Evolutionary conservation across 768 basidiomycete genomes (phyloP).

Genomic region (Tulasnella sp.): DNA sequence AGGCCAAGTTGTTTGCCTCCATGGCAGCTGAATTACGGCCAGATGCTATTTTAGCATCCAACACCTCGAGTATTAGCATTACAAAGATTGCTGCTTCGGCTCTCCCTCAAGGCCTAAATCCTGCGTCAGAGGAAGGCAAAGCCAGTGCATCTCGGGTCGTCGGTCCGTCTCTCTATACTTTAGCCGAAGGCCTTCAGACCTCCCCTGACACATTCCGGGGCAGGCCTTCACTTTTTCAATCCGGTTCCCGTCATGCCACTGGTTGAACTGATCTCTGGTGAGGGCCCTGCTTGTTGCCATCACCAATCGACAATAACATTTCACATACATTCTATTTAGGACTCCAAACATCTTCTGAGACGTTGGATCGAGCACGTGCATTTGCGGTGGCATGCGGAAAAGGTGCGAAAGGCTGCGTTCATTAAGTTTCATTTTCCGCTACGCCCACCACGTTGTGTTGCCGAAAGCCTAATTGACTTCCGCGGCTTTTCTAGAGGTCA

Average conservation of each 20-base stretch:
- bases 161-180: slow-evolving; percentile 41
- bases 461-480: neutral
- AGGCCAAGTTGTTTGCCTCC: slow-evolving; percentile 64
- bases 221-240: slow-evolving; percentile 91
- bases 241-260: slow-evolving; percentile 97
- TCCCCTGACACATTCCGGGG: neutral
- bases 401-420: slow-evolving; percentile 38
- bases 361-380: slow-evolving; percentile 63
- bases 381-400: slow-evolving; percentile 90
- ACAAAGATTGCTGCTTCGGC: slow-evolving; percentile 86
- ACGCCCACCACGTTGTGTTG: neutral
- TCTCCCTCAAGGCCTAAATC: slow-evolving; percentile 47
- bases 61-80: slow-evolving; percentile 91
- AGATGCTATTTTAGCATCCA: slow-evolving; percentile 76
- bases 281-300: neutral
- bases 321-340: slow-evolving; percentile 26
- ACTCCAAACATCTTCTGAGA: slow-evolving; percentile 75
- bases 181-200: neutral
- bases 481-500: slow-evolving; percentile 56
- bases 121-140: slow-evolving; percentile 57
- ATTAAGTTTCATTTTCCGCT: neutral
- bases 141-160: slow-evolving; percentile 67
- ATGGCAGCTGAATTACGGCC: slow-evolving; percentile 62
- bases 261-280: slow-evolving; percentile 83
- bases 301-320: neutral